Evolutionary conservation across 73 alveolate species (phyloP).

Genomic region (Stentor roeselii): DNA sequence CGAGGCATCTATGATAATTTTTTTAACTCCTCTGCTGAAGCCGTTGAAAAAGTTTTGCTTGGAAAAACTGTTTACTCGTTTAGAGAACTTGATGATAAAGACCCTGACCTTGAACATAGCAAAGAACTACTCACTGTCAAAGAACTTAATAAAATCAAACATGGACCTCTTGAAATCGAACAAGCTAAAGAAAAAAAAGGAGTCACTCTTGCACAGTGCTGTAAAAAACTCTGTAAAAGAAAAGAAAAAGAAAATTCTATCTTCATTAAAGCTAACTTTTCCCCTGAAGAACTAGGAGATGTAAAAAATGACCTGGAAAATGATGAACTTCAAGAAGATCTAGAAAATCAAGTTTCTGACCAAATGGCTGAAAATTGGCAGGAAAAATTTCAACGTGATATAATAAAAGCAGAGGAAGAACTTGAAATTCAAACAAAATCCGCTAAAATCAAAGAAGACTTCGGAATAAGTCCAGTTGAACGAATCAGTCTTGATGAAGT

Average conservation of each 20-base stretch:
- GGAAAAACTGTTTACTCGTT: neutral
- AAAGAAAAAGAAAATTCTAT: neutral
- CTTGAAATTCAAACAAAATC: neutral
- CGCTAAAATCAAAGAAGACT: neutral
- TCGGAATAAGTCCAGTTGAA: neutral
- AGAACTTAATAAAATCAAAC: neutral
- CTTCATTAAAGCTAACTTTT: neutral
- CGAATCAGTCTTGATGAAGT: neutral
- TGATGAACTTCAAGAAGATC: too few species aligned
- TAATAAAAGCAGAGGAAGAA: neutral
- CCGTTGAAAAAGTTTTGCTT: conserved; percentile 6
- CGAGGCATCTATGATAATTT: conserved; percentile 3
- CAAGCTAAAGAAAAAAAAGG: neutral
- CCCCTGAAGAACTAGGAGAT: neutral
- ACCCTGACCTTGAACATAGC: conserved; percentile 14
- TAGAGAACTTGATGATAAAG: neutral
- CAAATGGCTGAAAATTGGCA: neutral
- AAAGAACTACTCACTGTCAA: neutral
- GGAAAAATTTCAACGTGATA: too few species aligned
- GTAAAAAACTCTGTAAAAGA: neutral
- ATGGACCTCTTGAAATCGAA: neutral
- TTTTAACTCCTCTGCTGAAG: neutral
- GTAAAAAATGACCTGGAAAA: too few species aligned
- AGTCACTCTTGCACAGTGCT: neutral
- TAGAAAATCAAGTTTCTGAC: too few species aligned